Evolutionary conservation across 306 rosid genomes (phyloP), one percentile per base, ranked within the genome.

Genomic region (Acacia melanoxylon): DNA sequence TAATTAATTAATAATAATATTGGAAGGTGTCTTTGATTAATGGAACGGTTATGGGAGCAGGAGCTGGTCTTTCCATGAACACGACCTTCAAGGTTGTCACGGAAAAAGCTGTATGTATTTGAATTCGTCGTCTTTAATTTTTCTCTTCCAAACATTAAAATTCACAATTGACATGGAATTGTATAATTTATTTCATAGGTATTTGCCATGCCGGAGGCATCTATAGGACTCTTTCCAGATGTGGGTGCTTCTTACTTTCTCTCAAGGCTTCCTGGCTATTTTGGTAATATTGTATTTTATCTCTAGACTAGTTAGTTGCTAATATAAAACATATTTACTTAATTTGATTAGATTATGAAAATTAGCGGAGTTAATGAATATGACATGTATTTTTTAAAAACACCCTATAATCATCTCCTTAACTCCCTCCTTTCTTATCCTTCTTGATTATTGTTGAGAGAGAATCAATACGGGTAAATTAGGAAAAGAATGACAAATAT

Each of bases 121-220:
- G 4, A 1, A 11, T 4, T 25, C 68, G 0, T 35, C 4, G 46
- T 59, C 42, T 74, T 46, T 14, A 10, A 9, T 10, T 46, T 48
- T 74, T 35, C 29, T 52, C 24, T 52, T 17, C 9, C 9, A 24
- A 54, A 19, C 27, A n/a, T 56, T 56, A 56, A 2, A 56, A 22
- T 58, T 58, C 65, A 58, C 29, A 56, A 20, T 56, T 20, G 25
- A n/a, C 13, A 56, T 56, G 13, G 29, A 56, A 56, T 49, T 6
- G 12, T 56, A 56, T 56, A 0, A 10, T n/a, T 58, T 22, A 22
- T 58, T 58, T 58, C 29, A 22, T 16, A 81, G 88, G 78, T 72
- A 13, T 81, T 81, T 85, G 80, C 85, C 0, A 35, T 33, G 87
- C 82, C 85, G 1, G 87, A 77, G 73, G 81, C 69, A 77, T 73